Conservation (phyloP, 1,284 basidiomycete species). For the Austroboletus niveus region DNA sequence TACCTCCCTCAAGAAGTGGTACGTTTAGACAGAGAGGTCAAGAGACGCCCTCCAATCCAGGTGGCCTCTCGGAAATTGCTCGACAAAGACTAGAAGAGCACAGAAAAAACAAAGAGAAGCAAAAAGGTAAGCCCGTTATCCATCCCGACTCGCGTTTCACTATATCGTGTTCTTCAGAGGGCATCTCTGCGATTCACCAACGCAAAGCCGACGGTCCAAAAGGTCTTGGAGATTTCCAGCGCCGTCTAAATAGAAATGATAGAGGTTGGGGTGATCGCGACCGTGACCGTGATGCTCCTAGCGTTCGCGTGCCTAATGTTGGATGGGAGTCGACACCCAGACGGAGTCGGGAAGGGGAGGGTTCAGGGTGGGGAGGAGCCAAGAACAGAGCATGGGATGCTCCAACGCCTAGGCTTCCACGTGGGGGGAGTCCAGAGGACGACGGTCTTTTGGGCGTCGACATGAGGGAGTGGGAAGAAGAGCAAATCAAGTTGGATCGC, state of each 20-base stretch:
- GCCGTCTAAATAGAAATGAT: constrained; percentile 36
- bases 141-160: neutral
- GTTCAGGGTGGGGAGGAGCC: constrained; percentile 55
- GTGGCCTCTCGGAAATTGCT: constrained; percentile 79
- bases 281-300: constrained; percentile 71
- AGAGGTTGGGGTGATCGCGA: constrained; percentile 40
- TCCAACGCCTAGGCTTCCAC: constrained; percentile 71
- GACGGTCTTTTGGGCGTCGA: constrained; percentile 59
- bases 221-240: constrained; percentile 38
- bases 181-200: constrained; percentile 26
- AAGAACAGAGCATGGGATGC: constrained; percentile 78
- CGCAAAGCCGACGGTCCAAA: constrained; percentile 21
- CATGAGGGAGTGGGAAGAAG: constrained; percentile 91
- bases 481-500: constrained; percentile 83
- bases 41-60: constrained; percentile 92
- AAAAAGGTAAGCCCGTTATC: constrained; percentile 45
- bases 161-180: constrained; percentile 15
- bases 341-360: constrained; percentile 46
- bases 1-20: constrained; percentile 58
- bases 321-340: constrained; percentile 90
- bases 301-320: constrained; percentile 84
- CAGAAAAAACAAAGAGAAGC: constrained; percentile 64
- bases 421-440: constrained; percentile 64
- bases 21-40: constrained; percentile 74
- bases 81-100: constrained; percentile 75